A percentile compares a stretch with the other conserved stretches of the same genome.
phyloP scores from a whole-genome alignment of 257 asterid genomes.

The Anisodus tanguticus region DNA sequence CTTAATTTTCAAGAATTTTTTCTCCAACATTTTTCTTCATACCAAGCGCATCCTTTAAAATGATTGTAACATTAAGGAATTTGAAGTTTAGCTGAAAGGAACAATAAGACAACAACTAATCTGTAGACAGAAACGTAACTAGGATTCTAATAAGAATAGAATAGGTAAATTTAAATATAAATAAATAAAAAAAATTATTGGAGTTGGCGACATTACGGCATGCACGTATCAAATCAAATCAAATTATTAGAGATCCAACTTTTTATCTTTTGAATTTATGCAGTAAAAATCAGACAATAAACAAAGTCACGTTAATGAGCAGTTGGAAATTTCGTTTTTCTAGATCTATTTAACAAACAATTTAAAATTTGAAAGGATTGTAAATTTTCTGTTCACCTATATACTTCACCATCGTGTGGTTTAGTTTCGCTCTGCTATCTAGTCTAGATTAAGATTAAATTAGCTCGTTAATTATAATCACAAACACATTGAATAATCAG shows the following conservation, averaged over 20 bases:
- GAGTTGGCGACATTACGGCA: neutral
- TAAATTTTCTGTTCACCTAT: neutral
- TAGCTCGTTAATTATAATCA: neutral
- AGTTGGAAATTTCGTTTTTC: neutral
- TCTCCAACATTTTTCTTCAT: no score
- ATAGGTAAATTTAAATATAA: neutral
- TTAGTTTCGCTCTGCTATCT: no score
- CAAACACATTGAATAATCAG: neutral
- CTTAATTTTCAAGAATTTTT: no score
- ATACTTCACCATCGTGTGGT: neutral
- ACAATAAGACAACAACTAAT: no score
- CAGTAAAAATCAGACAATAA: neutral
- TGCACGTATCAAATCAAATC: neutral
- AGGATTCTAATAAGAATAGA: neutral
- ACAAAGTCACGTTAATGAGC: neutral
- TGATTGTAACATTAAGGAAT: neutral
- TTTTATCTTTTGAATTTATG: neutral
- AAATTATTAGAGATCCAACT: neutral
- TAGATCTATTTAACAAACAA: neutral
- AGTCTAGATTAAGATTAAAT: neutral
- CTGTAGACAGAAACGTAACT: neutral
- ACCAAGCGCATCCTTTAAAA: no score
- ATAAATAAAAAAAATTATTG: neutral
- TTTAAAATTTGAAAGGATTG: no score
- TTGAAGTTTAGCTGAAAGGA: neutral